Percentiles rank a stretch among this genome's conserved stretches.
phyloP scores from a whole-genome alignment of 2,329 filamentous ascomycete genomes.

The Colletotrichum godetiae region DNA sequence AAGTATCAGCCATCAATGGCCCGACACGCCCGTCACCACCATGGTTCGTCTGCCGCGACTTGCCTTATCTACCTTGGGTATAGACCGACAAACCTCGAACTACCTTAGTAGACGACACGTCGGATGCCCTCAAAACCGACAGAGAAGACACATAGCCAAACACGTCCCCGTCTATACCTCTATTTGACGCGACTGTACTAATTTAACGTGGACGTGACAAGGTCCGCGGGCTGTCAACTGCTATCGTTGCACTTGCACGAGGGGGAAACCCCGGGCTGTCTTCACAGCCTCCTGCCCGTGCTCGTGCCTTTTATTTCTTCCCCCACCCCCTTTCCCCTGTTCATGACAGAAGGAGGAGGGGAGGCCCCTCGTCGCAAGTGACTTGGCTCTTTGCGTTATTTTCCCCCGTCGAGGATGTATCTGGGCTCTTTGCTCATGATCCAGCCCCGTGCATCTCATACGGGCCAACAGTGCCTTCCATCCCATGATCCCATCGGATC shows the following conservation, averaged over 20 bases:
- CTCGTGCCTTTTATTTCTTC: background rate
- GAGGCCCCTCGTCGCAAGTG: background rate
- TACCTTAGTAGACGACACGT: background rate
- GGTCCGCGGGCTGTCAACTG: background rate
- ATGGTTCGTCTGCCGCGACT: background rate
- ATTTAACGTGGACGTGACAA: background rate
- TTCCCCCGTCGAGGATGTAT: background rate
- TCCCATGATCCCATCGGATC: constrained; percentile 23
- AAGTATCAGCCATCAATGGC: background rate
- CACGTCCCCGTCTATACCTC: background rate
- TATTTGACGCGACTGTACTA: background rate
- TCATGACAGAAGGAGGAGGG: background rate
- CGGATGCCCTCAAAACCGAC: background rate
- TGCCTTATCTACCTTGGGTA: background rate
- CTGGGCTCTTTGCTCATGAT: background rate
- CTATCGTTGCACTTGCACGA: background rate
- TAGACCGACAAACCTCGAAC: background rate
- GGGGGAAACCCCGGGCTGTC: constrained; percentile 1
- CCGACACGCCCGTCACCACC: background rate
- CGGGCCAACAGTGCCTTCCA: background rate
- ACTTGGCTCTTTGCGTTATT: background rate
- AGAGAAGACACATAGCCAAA: background rate
- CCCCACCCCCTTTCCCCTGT: background rate
- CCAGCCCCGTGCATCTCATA: background rate
- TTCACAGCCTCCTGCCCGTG: background rate